Evolutionary conservation across 1,139 yeast species (phyloP).

Genomic region (Scheffersomyces titani): DNA sequence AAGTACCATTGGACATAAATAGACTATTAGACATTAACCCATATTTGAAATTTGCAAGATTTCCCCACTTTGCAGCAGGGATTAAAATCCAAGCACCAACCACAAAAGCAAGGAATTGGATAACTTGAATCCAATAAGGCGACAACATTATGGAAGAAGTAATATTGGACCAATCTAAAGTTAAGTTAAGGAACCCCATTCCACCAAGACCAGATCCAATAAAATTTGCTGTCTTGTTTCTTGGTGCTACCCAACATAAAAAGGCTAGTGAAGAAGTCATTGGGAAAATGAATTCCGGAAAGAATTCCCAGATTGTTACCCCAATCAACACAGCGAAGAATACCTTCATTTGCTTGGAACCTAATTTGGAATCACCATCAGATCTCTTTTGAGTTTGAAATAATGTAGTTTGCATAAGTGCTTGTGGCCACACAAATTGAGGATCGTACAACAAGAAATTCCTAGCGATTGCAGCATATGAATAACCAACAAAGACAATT

Average conservation of each 20-base stretch:
- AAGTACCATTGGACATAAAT: conserved; percentile 14
- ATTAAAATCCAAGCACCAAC: conserved; percentile 20
- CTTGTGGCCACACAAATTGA: conserved; percentile 19
- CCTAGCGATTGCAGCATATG: conserved; percentile 21
- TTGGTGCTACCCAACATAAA: conserved; percentile 22
- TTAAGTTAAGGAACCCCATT: conserved; percentile 21
- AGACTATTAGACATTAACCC: conserved; percentile 20
- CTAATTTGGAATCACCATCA: conserved; percentile 7
- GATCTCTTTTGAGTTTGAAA: conserved; percentile 17
- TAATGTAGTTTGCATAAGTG: conserved; percentile 21
- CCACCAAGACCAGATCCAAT: conserved; percentile 24
- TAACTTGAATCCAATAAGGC: conserved; percentile 23
- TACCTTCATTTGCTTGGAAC: conserved; percentile 17
- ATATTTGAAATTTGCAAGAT: conserved; percentile 8
- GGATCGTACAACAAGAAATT: conserved; percentile 15
- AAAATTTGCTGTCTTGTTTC: conserved; percentile 14
- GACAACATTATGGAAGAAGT: conserved; percentile 19
- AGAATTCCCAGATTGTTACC: conserved; percentile 27
- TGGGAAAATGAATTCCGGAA: conserved; percentile 20
- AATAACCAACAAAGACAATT: conserved; percentile 21
- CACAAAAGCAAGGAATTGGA: conserved; percentile 20
- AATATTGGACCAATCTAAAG: conserved; percentile 22
- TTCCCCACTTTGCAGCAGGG: conserved; percentile 19
- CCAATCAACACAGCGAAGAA: conserved; percentile 27
- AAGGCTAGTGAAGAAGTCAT: conserved; percentile 19